Evolutionary conservation across 371 early-diverging fungal species (phyloP).

Genomic region (Mucor velutinosus): DNA sequence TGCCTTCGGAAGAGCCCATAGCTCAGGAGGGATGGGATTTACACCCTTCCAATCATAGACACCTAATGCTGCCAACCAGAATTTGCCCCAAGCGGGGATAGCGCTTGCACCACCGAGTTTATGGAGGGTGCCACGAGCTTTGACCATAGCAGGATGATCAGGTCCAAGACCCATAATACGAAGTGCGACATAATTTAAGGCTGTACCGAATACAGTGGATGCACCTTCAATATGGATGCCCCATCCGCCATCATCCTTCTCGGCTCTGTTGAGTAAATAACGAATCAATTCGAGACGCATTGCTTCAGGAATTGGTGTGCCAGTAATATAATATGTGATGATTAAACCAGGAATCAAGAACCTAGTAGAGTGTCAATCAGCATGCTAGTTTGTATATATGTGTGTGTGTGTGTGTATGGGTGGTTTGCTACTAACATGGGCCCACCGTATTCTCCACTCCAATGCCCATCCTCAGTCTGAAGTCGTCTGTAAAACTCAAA

Average conservation of each 20-base stretch:
- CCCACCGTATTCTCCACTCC: constrained; percentile 97
- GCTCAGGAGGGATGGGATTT: constrained; percentile 95
- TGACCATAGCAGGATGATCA: constrained; percentile 85
- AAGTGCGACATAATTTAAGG: constrained; percentile 89
- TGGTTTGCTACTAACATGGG: constrained; percentile 65
- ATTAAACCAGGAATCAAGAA: constrained; percentile 91
- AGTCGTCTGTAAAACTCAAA: constrained; percentile 83
- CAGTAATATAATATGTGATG: constrained; percentile 85
- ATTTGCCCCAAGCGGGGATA: constrained; percentile 96
- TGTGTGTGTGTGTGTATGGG: not conserved
- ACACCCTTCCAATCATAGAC: constrained; percentile 95
- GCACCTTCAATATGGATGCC: constrained; percentile 94
- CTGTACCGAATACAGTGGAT: constrained; percentile 95
- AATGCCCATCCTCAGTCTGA: constrained; percentile 96
- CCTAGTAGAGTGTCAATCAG: constrained; percentile 23
- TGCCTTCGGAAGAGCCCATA: constrained; percentile 87
- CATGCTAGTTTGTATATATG: not conserved
- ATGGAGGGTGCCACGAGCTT: constrained; percentile 86
- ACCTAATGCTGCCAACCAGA: constrained; percentile 89
- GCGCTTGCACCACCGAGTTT: constrained; percentile 82
- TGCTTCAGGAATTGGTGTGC: constrained; percentile 60
- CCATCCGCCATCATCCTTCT: constrained; percentile 94
- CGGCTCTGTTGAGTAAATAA: constrained; percentile 83
- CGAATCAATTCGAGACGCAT: constrained; percentile 82
- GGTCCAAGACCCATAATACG: constrained; percentile 88